Evolutionary conservation across 345 rosid genomes (phyloP).

Genomic region (Salix caprea): DNA sequence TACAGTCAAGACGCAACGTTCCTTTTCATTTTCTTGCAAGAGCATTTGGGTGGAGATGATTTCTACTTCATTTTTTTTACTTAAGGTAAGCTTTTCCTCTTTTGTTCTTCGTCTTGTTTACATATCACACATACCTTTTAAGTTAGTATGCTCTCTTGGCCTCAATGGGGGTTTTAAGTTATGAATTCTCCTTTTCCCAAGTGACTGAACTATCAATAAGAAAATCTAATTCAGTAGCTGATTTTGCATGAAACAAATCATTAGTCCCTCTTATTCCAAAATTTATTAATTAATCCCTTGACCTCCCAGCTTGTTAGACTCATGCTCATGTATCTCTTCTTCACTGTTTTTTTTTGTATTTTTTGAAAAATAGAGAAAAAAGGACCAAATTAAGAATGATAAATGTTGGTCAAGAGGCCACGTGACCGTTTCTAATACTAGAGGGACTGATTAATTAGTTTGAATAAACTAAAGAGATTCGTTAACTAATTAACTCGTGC

Average conservation of each 20-base stretch:
- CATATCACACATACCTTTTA: neutral
- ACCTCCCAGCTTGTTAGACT: neutral
- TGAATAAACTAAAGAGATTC: too few relatives aligned
- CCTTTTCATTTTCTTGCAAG: conserved; percentile 41
- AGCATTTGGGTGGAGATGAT: conserved; percentile 87
- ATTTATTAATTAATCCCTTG: neutral
- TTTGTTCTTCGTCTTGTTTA: conserved; percentile 5
- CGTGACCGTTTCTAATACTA: too few relatives aligned
- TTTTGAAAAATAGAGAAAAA: neutral
- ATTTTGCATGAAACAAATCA: neutral
- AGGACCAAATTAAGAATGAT: neutral
- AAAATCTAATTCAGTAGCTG: too few relatives aligned
- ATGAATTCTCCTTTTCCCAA: neutral
- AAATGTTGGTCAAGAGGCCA: too few relatives aligned
- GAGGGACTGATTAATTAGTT: too few relatives aligned
- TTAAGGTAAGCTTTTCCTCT: conserved; percentile 52
- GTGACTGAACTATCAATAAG: neutral
- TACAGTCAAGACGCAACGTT: neutral
- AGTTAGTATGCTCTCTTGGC: neutral
- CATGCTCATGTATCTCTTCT: too few relatives aligned
- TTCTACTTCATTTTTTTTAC: conserved; percentile 72
- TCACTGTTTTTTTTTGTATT: too few relatives aligned
- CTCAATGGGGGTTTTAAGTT: neutral
- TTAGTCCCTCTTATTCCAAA: neutral
- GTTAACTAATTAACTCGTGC: too few relatives aligned